Percentiles rank a stretch among this genome's conserved stretches.
phyloP scores from a whole-genome alignment of 2,329 filamentous ascomycete genomes.

The Diaporthe amygdali region DNA sequence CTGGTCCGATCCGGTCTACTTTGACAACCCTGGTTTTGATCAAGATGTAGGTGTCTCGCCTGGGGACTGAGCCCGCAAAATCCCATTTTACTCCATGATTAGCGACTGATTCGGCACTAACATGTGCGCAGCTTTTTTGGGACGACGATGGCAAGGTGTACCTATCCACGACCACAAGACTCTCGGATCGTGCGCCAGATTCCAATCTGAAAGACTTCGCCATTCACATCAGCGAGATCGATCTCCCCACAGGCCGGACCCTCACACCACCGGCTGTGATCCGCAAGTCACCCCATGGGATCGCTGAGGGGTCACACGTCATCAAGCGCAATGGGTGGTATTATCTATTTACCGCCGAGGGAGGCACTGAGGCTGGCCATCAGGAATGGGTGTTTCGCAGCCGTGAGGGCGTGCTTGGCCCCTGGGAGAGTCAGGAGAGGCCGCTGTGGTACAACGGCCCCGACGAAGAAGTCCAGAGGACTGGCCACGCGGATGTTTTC shows the following conservation, averaged over 20 bases:
- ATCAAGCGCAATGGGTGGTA: slow-evolving; percentile 40
- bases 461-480: slow-evolving; percentile 54
- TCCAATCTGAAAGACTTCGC: slow-evolving; percentile 56
- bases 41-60: slow-evolving; percentile 47
- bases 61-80: not conserved
- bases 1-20: slow-evolving; percentile 60
- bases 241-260: slow-evolving; percentile 46
- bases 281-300: slow-evolving; percentile 42
- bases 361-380: slow-evolving; percentile 53
- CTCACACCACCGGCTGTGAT: slow-evolving; percentile 41
- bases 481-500: slow-evolving; percentile 54
- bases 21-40: slow-evolving; percentile 59
- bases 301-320: slow-evolving; percentile 49
- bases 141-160: slow-evolving; percentile 55
- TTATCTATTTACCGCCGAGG: slow-evolving; percentile 47
- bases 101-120: not conserved
- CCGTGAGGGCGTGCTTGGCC: slow-evolving; percentile 46
- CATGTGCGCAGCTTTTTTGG: slow-evolving; percentile 45
- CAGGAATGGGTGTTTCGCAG: slow-evolving; percentile 58
- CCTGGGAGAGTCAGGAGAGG: slow-evolving; percentile 52
- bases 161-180: slow-evolving; percentile 47
- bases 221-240: slow-evolving; percentile 51
- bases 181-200: slow-evolving; percentile 40
- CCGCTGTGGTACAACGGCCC: slow-evolving; percentile 52
- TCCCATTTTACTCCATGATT: not conserved